A percentile compares a stretch with the other conserved stretches of the same genome.
Conservation (phyloP, 345 rosid genomes). For the Gossypium longicalyx region DNA sequence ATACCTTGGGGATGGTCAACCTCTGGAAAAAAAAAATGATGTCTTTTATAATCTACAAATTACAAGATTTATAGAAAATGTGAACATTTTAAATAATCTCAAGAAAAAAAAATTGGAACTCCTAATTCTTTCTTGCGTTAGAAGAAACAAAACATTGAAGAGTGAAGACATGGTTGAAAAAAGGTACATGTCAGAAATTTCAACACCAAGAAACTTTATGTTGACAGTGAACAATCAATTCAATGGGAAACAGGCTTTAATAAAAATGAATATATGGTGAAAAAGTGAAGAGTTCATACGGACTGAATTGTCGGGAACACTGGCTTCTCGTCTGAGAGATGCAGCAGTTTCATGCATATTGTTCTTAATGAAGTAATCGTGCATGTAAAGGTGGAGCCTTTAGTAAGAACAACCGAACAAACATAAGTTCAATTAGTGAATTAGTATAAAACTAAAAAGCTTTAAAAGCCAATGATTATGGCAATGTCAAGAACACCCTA, state of each 20-base stretch:
- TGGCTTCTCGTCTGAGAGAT: no score
- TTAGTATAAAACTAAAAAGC: no score
- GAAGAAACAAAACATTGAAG: background rate
- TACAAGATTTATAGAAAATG: background rate
- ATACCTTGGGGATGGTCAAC: no score
- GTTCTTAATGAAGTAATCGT: slow-evolving; percentile 33
- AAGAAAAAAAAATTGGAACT: background rate
- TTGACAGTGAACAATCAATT: background rate
- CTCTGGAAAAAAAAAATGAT: no score
- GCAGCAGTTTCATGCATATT: slow-evolving; percentile 28
- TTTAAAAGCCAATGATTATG: no score
- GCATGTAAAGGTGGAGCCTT: slow-evolving; percentile 33
- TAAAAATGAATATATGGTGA: background rate
- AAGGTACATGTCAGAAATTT: background rate
- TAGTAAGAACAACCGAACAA: background rate
- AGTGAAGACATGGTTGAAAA: background rate
- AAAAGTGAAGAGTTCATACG: no score
- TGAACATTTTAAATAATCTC: background rate
- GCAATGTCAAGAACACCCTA: no score
- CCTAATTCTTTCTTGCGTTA: background rate
- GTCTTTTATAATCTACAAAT: no score
- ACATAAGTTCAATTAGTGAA: no score
- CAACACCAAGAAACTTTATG: no score
- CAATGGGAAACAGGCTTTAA: no score
- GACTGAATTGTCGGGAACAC: no score